These are phyloP conservation scores for Trichaptum fuscoviolaceum DNA, from an alignment of 768 basidiomycete species.

Conservation along the genomic window DNA sequence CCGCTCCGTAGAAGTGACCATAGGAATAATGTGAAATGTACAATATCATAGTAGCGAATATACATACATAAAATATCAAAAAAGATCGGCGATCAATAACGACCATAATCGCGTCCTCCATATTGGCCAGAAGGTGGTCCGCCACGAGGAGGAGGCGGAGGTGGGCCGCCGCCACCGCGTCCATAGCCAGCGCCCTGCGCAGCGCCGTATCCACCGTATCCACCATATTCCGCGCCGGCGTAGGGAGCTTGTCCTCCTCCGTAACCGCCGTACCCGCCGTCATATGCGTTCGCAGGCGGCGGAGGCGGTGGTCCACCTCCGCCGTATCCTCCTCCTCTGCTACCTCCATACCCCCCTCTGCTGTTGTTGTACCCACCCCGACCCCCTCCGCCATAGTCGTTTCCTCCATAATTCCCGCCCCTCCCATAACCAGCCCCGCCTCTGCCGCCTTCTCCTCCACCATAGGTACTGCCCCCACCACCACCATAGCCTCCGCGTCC, in stretches of 20 bases:
- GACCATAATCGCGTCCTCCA: slow-evolving; percentile 7
- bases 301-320: too few relatives aligned
- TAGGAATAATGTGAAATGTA: not conserved
- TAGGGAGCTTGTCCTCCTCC: slow-evolving; percentile 9
- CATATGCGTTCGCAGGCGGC: not conserved
- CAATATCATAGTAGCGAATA: not conserved
- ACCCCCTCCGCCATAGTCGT: slow-evolving; percentile 29
- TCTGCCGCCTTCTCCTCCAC: not conserved
- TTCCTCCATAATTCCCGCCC: not conserved
- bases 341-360: slow-evolving; percentile 3
- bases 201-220: slow-evolving; percentile 19
- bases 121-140: not conserved
- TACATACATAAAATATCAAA: not conserved
- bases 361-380: slow-evolving; percentile 16
- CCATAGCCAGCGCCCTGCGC: slow-evolving; percentile 13
- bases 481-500: slow-evolving; percentile 36
- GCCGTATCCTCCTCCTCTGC: not conserved
- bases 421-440: not conserved
- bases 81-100: not conserved
- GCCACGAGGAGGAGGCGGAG: not conserved
- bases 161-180: not conserved
- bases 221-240: slow-evolving; percentile 10
- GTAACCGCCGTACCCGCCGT: slow-evolving; percentile 14
- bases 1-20: too few relatives aligned
- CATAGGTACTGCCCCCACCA: not conserved